These are phyloP conservation scores for Aspergillus piperis DNA, from an alignment of 2,329 filamentous ascomycete species.

Conservation along the genomic window DNA sequence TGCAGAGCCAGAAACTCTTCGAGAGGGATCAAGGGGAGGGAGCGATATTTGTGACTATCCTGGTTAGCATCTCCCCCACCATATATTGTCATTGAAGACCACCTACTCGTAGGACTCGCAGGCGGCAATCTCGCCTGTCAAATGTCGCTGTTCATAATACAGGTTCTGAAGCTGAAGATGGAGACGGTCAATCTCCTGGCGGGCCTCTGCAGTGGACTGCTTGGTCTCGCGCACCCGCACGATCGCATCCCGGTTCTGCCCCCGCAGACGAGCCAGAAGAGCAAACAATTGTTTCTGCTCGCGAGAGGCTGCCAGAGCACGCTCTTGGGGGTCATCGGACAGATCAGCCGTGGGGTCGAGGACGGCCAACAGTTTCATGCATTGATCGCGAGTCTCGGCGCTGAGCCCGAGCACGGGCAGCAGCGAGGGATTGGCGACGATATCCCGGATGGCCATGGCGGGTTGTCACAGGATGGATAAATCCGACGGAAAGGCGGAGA, in stretches of 20 bases:
- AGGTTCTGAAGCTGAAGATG: slow-evolving; percentile 94
- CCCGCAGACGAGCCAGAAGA: slow-evolving; percentile 76
- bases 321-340: slow-evolving; percentile 46
- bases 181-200: slow-evolving; percentile 86
- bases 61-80: not conserved
- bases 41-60: slow-evolving; percentile 73
- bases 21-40: slow-evolving; percentile 78
- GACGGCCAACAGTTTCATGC: slow-evolving; percentile 60
- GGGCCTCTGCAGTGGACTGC: slow-evolving; percentile 77
- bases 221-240: slow-evolving; percentile 84
- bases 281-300: slow-evolving; percentile 80
- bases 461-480: slow-evolving; percentile 4
- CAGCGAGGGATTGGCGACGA: slow-evolving; percentile 67
- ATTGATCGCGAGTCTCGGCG: slow-evolving; percentile 71
- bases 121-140: slow-evolving; percentile 84
- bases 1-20: slow-evolving; percentile 78
- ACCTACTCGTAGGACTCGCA: slow-evolving; percentile 90
- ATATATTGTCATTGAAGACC: not conserved
- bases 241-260: slow-evolving; percentile 78
- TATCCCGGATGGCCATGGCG: slow-evolving; percentile 57
- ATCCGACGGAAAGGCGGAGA: slow-evolving; percentile 12
- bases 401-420: slow-evolving; percentile 70
- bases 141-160: slow-evolving; percentile 91
- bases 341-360: slow-evolving; percentile 54
- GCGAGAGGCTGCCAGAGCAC: slow-evolving; percentile 64